Evolutionary conservation across 192 early-diverging fungal genomes (phyloP), one percentile per base, ranked within the genome.

Genomic region (Backusella luteola): DNA sequence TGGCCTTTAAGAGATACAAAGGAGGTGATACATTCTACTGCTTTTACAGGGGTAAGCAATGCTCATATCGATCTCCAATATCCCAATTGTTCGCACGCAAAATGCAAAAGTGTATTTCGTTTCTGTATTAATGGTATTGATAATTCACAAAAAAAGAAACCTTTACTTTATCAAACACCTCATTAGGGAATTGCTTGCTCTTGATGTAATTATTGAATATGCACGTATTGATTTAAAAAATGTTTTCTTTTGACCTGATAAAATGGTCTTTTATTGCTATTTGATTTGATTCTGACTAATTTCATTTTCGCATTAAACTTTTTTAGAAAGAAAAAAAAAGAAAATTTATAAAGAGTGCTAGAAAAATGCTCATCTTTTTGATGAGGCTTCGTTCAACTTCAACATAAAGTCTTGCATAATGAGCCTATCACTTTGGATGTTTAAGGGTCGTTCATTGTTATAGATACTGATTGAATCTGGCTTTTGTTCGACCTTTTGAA

Each of bases 401-500:
- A 63, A n/a, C 26, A 26, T 63, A 29, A 63, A 63, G 4, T 63
- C 23, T 63, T 63, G 56, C 8, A 63, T 26, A 26, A 63, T 26
- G 2, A n/a, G 2, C 8, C 14, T 14, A 3, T 63, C 56, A 29
- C 56, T 63, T 63, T 63, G 56, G 11, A 63, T 63, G 3, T 4
- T 63, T 11, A 63, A 63, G 23, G 56, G 21, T 63, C 26, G 21
- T 2, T 29, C 56, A 12, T 29, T 29, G 23, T 63, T 63, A 19
- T 88, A 89, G 17, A 95, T 87, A 67, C 88, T 88, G 67, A 95
- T 93, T 2, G 92, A 91, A 0, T 85, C 87, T 0, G 89, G 84
- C 69, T 92, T 90, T 6, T 89, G 83, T 52, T 91, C 85, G 76
- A 93, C 91, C 15, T 89, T 89, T 67, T 92, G 89, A 67, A 95